Evolutionary conservation across 768 basidiomycete species (phyloP).

Genomic region (Collybia nuda): DNA sequence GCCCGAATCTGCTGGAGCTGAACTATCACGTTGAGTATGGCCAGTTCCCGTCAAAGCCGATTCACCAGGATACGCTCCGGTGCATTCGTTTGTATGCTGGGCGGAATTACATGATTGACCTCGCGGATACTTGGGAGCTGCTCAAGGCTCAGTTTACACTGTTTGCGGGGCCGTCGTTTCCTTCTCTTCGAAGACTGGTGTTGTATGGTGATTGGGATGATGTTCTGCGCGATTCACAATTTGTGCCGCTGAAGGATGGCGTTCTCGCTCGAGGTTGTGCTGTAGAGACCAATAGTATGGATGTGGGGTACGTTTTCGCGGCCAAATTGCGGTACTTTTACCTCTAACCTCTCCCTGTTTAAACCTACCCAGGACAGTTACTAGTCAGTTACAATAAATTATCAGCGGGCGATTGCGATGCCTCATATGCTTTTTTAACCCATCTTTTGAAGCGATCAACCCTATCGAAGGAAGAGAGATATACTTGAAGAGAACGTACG

Average conservation of each 20-base stretch:
- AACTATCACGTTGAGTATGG: constrained; percentile 5
- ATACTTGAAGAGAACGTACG: no score
- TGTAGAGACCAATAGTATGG: no score
- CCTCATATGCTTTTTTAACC: no score
- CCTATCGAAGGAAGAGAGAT: no score
- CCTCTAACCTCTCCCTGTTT: no score
- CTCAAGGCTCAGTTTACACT: not conserved
- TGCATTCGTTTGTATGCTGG: constrained; percentile 2
- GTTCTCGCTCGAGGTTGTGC: no score
- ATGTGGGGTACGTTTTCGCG: no score
- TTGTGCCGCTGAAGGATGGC: not conserved
- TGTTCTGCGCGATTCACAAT: not conserved
- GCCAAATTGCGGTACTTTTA: no score
- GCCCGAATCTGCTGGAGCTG: constrained; percentile 9
- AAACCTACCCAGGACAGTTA: no score
- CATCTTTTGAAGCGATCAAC: no score
- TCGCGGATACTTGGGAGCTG: not conserved
- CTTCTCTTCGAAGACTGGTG: not conserved
- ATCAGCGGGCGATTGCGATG: no score
- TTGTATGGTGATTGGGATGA: constrained; percentile 1
- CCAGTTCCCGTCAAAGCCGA: not conserved
- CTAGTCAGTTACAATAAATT: no score
- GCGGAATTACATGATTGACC: constrained; percentile 1
- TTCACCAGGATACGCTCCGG: constrained; percentile 1
- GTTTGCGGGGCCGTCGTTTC: not conserved